Evolutionary conservation across 495 filamentous ascomycete genomes (phyloP).

Genomic region (Trichocladium antarcticum): DNA sequence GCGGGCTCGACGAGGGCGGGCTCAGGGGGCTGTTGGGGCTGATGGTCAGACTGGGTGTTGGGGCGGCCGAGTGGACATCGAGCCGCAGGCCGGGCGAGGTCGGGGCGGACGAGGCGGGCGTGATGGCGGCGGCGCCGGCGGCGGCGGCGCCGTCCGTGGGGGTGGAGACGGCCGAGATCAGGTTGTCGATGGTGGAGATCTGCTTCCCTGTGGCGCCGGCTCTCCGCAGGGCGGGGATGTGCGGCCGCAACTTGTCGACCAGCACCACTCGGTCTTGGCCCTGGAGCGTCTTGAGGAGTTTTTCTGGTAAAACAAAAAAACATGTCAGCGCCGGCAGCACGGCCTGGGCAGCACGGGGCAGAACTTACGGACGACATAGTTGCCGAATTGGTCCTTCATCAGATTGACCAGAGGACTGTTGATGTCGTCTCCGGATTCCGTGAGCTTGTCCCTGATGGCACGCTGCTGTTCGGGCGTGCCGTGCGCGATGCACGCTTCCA

Average conservation of each 20-base stretch:
- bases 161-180: slow-evolving; percentile 33
- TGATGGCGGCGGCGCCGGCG: too few relatives aligned
- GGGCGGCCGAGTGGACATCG: slow-evolving; percentile 41
- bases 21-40: slow-evolving; percentile 57
- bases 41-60: slow-evolving; percentile 49
- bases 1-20: slow-evolving; percentile 50
- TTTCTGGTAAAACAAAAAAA: too few relatives aligned
- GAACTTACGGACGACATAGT: slow-evolving; percentile 91
- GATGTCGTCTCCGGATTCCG: slow-evolving; percentile 47
- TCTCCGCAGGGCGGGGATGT: slow-evolving; percentile 62
- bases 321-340: slow-evolving; percentile 25
- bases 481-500: slow-evolving; percentile 81
- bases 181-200: slow-evolving; percentile 55
- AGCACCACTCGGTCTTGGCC: slow-evolving; percentile 54
- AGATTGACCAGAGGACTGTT: slow-evolving; percentile 58
- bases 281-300: slow-evolving; percentile 47
- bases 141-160: slow-evolving; percentile 9
- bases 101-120: slow-evolving; percentile 18
- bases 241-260: slow-evolving; percentile 59
- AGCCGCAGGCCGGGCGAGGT: slow-evolving; percentile 32
- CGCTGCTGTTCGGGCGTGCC: slow-evolving; percentile 58
- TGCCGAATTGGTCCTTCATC: slow-evolving; percentile 88
- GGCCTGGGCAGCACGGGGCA: neutral
- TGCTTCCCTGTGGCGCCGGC: slow-evolving; percentile 62
- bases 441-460: slow-evolving; percentile 59